Evolutionary conservation across 2,329 filamentous ascomycete genomes (phyloP), one percentile per base, ranked within the genome.

Genomic region (Fusarium pininemorale): DNA sequence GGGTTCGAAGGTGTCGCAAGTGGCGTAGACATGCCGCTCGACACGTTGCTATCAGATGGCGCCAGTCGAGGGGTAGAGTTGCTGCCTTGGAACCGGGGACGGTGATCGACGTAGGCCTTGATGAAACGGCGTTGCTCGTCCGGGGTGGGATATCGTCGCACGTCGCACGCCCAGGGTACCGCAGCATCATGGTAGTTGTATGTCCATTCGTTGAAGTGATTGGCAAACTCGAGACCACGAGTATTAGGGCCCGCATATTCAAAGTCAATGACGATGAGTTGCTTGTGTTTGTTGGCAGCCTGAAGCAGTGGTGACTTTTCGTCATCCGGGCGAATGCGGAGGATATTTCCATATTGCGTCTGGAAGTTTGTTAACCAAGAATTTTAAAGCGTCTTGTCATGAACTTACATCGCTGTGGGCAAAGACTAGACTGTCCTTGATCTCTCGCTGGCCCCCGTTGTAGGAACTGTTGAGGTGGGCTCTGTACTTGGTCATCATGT

Each of bases 261-360:
- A 79, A 99, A 99, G 81, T 99, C 96, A 79, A 99, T 99, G 73
- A 99, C 96, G 22, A 98, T 89, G 20, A 99, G 89, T 83, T 97
- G 96, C 82, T 97, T 98, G 84, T 99, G 96, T 76, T 96, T 91
- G 82, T 98, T 98, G 66, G 93, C 91, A 0, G 96, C 95, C 56
- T 96, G 90, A 16, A 98, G 88, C 13, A 98, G 89, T 1, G 96
- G 96, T 1, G 95, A 98, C 77, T 95, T 92, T 75, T 94, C 89
- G 81, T 90, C 88, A 63, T 91, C 87, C 5, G 89, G 89, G 6
- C 86, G 85, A 56, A 92, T 82, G 42, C 95, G 94, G 56, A 99
- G 90, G 72, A 99, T 96, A 80, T 99, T 99, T 73, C 96, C 96
- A 79, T 99, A 98, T 91, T 99, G 96, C 9, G 96, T 98, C 94